Percentiles rank a stretch among this genome's conserved stretches.
These are phyloP conservation scores for Pseudofabraea citricarpa DNA, from an alignment of 2,329 filamentous ascomycete genomes.

Conservation along the genomic window DNA sequence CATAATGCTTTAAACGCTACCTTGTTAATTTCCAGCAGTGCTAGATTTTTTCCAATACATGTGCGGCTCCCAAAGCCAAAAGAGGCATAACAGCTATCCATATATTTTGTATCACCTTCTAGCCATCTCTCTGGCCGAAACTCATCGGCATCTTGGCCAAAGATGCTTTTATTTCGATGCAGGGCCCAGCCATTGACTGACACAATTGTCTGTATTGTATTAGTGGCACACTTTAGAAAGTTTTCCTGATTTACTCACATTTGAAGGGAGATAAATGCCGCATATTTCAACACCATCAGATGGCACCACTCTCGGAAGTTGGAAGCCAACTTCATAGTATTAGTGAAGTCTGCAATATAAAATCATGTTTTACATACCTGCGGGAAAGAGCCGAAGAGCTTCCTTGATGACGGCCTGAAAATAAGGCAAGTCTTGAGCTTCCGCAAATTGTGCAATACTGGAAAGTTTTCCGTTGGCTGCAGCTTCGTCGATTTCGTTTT, in stretches of 20 bases:
- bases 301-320: constrained; percentile 37
- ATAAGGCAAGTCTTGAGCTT: background rate
- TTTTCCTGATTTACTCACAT: background rate
- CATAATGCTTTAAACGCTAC: background rate
- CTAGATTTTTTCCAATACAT: background rate
- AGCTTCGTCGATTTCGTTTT: background rate
- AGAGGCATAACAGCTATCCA: background rate
- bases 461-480: background rate
- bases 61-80: background rate
- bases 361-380: background rate
- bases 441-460: background rate
- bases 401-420: constrained; percentile 41
- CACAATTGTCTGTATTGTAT: constrained; percentile 22
- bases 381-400: constrained; percentile 28
- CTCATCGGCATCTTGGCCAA: constrained; percentile 30
- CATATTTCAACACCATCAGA: constrained; percentile 16
- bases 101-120: constrained; percentile 9
- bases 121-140: constrained; percentile 40
- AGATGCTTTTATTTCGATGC: constrained; percentile 28
- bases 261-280: constrained; percentile 22
- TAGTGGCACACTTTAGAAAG: too few species aligned
- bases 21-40: background rate
- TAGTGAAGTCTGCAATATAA: constrained; percentile 12
- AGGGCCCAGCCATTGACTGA: constrained; percentile 32
- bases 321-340: constrained; percentile 37